These are phyloP conservation scores for Sugiyamaella marilandica DNA, from an alignment of 805 yeast genomes.

Conservation along the genomic window DNA sequence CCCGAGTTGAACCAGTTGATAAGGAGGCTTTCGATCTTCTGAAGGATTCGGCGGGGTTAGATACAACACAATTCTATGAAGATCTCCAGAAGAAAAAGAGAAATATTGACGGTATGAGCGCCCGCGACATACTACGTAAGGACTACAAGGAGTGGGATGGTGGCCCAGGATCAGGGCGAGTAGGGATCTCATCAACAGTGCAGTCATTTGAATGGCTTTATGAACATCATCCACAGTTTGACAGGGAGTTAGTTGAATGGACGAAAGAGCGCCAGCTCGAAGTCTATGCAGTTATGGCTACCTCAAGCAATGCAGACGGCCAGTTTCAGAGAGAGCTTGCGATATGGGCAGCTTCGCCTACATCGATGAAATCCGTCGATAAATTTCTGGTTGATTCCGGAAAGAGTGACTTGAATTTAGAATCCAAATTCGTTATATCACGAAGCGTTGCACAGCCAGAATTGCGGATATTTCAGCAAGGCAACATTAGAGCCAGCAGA, in stretches of 20 bases:
- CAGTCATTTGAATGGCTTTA: constrained; percentile 55
- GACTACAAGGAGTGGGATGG: constrained; percentile 73
- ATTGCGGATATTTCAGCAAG: constrained; percentile 40
- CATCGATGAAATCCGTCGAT: constrained; percentile 21
- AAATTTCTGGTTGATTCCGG: constrained; percentile 18
- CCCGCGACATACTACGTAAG: constrained; percentile 63
- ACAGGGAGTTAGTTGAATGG: constrained; percentile 29
- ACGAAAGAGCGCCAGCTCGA: constrained; percentile 36
- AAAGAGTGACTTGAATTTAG: constrained; percentile 29
- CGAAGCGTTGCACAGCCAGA: constrained; percentile 15
- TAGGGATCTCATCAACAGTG: constrained; percentile 78
- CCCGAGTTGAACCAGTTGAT: constrained; percentile 59
- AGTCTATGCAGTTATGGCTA: constrained; percentile 45
- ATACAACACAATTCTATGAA: constrained; percentile 28
- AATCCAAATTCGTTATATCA: constrained; percentile 2
- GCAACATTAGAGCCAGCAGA: constrained; percentile 62
- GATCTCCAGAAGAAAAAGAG: constrained; percentile 49
- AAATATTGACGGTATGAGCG: constrained; percentile 55
- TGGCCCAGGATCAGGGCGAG: constrained; percentile 26
- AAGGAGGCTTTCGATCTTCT: background rate
- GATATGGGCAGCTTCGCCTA: constrained; percentile 22
- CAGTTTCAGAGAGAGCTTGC: constrained; percentile 45
- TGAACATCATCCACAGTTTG: constrained; percentile 27
- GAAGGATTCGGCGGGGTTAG: constrained; percentile 9
- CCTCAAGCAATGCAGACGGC: constrained; percentile 33